A percentile compares a stretch with the other conserved stretches of the same genome.
Conservation (phyloP, 2,329 filamentous ascomycete genomes). For the Gnomoniopsis sp. region DNA sequence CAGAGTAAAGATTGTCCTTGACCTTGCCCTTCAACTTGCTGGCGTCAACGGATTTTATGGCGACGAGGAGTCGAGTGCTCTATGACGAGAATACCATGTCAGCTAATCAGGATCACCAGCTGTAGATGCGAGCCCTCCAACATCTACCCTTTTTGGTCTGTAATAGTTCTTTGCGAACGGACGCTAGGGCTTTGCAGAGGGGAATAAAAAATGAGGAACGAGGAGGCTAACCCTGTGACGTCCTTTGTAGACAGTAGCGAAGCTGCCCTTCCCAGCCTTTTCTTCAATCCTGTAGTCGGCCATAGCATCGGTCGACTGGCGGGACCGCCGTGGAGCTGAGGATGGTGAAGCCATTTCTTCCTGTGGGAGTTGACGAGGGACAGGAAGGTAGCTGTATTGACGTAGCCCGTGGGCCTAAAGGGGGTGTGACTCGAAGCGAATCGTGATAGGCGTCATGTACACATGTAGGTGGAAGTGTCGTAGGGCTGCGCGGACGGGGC, state of each 20-base stretch:
- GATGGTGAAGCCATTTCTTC: conserved; percentile 27
- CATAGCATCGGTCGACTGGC: conserved; percentile 40
- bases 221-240: conserved; percentile 68
- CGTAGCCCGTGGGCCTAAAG: conserved; percentile 29
- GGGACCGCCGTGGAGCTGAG: conserved; percentile 23
- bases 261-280: conserved; percentile 96
- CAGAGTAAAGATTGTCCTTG: conserved; percentile 90
- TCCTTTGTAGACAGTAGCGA: conserved; percentile 90
- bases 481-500: conserved; percentile 14
- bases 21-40: conserved; percentile 91
- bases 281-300: conserved; percentile 79
- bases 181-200: not conserved
- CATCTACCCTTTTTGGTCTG: too few relatives aligned
- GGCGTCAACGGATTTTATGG: conserved; percentile 94
- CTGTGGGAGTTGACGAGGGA: conserved; percentile 23
- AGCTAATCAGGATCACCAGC: conserved; percentile 8
- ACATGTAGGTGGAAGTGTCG: conserved; percentile 20
- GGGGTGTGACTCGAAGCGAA: conserved; percentile 25
- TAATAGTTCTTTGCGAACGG: too few relatives aligned
- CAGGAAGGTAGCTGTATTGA: conserved; percentile 23
- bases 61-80: conserved; percentile 78
- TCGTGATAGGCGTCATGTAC: conserved; percentile 30
- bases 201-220: conserved; percentile 6
- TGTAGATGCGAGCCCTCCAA: not conserved
- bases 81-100: conserved; percentile 32